Evolutionary conservation across 345 rosid genomes (phyloP).

Genomic region (Acer campestre): DNA sequence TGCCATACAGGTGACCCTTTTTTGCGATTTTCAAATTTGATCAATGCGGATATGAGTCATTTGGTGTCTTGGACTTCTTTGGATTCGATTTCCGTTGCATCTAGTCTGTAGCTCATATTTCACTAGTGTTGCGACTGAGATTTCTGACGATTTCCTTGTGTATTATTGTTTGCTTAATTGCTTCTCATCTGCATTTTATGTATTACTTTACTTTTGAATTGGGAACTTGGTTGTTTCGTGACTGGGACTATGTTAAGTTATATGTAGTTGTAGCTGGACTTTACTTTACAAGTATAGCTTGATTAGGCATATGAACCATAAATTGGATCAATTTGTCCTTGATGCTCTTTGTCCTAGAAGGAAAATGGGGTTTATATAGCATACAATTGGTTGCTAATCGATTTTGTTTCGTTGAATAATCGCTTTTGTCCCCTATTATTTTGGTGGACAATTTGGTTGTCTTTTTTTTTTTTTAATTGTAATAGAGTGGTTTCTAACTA

Average conservation of each 20-base stretch:
- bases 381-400: not conserved
- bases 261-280: not conserved
- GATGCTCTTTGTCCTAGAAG: not conserved
- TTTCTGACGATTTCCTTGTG: not conserved
- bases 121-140: not conserved
- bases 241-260: not conserved
- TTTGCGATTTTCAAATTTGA: not conserved
- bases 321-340: not conserved
- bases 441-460: no score
- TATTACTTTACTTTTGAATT: not conserved
- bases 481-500: not conserved
- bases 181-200: not conserved
- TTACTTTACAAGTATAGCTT: not conserved
- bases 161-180: not conserved
- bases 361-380: not conserved
- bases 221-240: not conserved
- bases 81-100: not conserved
- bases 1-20: constrained; percentile 63
- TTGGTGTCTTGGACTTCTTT: not conserved
- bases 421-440: not conserved
- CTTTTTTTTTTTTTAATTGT: not conserved
- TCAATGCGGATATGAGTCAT: constrained; percentile 8
- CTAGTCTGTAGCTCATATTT: not conserved
- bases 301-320: not conserved
- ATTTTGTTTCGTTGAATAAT: not conserved